Percentiles rank a stretch among this genome's conserved stretches.
Evolutionary conservation across 768 basidiomycete genomes (phyloP).

Genomic region (Tulasnella sp.): DNA sequence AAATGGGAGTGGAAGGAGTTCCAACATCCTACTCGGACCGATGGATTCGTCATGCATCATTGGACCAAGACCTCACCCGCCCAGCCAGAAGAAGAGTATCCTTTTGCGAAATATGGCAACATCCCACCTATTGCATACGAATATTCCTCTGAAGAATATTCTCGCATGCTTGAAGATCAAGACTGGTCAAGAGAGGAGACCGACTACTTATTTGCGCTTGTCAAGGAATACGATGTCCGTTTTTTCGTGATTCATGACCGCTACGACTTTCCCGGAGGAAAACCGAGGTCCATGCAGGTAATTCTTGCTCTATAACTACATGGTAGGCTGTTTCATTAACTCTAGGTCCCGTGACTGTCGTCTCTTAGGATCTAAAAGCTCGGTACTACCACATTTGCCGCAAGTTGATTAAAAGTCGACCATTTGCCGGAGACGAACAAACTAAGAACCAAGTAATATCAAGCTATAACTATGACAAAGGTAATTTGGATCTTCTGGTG

Average conservation of each 20-base stretch:
- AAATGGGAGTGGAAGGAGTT: slow-evolving; percentile 85
- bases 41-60: slow-evolving; percentile 72
- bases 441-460: slow-evolving; percentile 67
- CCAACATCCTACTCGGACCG: slow-evolving; percentile 68
- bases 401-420: slow-evolving; percentile 79
- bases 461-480: slow-evolving; percentile 86
- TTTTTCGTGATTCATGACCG: slow-evolving; percentile 92
- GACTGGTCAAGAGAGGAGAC: slow-evolving; percentile 96
- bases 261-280: slow-evolving; percentile 70
- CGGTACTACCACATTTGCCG: slow-evolving; percentile 92
- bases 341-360: neutral
- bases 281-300: slow-evolving; percentile 71
- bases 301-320: slow-evolving; percentile 37
- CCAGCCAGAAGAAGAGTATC: slow-evolving; percentile 58
- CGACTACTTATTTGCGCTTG: slow-evolving; percentile 82
- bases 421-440: slow-evolving; percentile 81
- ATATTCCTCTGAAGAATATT: slow-evolving; percentile 89
- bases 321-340: neutral
- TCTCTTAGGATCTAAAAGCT: slow-evolving; percentile 82
- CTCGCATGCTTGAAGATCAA: slow-evolving; percentile 62
- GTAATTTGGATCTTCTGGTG: slow-evolving; percentile 47
- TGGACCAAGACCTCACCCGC: slow-evolving; percentile 69
- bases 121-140: slow-evolving; percentile 57
- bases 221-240: slow-evolving; percentile 79
- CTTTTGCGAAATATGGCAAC: slow-evolving; percentile 82